A percentile compares a stretch with the other conserved stretches of the same genome.
Evolutionary conservation across 2,329 filamentous ascomycete genomes (phyloP).

Genomic region (Chaetomium globosum): DNA sequence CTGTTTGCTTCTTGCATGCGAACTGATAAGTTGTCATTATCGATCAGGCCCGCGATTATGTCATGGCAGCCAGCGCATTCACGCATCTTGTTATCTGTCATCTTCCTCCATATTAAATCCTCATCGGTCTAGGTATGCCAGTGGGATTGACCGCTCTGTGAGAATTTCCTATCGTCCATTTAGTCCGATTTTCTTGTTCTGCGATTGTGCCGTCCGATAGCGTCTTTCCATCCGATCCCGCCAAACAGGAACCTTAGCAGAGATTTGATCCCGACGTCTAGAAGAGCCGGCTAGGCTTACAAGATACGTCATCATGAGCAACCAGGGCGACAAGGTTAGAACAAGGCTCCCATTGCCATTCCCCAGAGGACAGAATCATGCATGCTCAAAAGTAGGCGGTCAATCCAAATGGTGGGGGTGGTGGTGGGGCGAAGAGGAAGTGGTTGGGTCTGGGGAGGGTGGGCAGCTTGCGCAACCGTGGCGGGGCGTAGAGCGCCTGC

Average conservation of each 20-base stretch:
- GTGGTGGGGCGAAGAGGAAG: constrained; percentile 24
- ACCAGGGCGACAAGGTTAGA: constrained; percentile 16
- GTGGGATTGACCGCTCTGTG: background rate
- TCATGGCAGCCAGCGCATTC: background rate
- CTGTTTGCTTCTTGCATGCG: constrained; percentile 25
- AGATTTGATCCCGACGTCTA: too few species aligned
- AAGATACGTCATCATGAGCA: too few species aligned
- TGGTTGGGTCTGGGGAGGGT: constrained; percentile 30
- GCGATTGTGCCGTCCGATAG: too few species aligned
- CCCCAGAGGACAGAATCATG: constrained; percentile 6
- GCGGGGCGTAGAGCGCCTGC: constrained; percentile 17
- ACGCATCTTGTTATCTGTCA: too few species aligned
- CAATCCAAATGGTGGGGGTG: constrained; percentile 16
- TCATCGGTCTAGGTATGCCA: background rate
- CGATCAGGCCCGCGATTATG: constrained; percentile 16
- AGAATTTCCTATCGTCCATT: background rate
- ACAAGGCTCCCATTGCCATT: constrained; percentile 18
- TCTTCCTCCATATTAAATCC: background rate
- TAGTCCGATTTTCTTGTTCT: background rate
- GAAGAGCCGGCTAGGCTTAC: too few species aligned
- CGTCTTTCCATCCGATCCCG: background rate
- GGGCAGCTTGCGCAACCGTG: constrained; percentile 26
- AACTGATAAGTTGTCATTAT: constrained; percentile 31
- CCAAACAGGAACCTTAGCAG: too few species aligned
- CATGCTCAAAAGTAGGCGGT: constrained; percentile 15